Percentiles rank a stretch among this genome's conserved stretches.
These are phyloP conservation scores for Pseudodiploospora longispora DNA, from an alignment of 2,329 filamentous ascomycete species.

Conservation along the genomic window DNA sequence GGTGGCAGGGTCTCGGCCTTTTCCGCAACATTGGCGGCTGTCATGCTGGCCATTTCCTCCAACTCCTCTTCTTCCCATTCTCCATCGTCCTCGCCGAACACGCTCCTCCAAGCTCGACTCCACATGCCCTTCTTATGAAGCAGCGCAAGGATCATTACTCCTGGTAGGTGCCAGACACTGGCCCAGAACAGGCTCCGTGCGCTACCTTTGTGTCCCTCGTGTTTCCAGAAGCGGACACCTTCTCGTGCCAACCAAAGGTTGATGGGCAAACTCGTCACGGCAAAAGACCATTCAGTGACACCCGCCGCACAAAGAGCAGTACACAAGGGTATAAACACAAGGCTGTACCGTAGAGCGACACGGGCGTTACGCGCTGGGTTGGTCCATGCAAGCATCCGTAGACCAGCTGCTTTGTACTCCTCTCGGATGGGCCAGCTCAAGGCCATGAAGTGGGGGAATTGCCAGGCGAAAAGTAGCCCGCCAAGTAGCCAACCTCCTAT, in stretches of 20 bases:
- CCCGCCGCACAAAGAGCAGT: constrained; percentile 68
- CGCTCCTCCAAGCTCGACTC: constrained; percentile 67
- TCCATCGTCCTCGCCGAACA: constrained; percentile 51
- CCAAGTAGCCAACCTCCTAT: constrained; percentile 86
- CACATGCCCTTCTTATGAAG: constrained; percentile 91
- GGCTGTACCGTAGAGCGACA: constrained; percentile 79
- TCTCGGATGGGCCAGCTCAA: constrained; percentile 81
- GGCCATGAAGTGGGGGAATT: constrained; percentile 97
- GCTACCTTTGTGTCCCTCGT: constrained; percentile 68
- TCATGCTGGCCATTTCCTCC: constrained; percentile 31
- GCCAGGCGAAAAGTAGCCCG: constrained; percentile 82
- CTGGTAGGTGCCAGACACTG: constrained; percentile 91
- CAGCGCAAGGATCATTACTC: constrained; percentile 81
- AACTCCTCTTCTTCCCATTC: constrained; percentile 51
- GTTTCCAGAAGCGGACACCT: constrained; percentile 72
- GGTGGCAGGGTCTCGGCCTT: constrained; percentile 13
- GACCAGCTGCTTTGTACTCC: constrained; percentile 69
- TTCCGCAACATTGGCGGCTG: constrained; percentile 18
- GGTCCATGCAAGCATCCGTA: constrained; percentile 74
- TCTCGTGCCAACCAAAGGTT: constrained; percentile 81
- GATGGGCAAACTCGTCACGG: constrained; percentile 69
- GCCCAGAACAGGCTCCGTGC: constrained; percentile 91
- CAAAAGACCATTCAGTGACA: constrained; percentile 80
- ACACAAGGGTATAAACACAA: constrained; percentile 82
- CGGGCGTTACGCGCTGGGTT: constrained; percentile 79